These are phyloP conservation scores for Brachypodium distachyon DNA, from an alignment of 202 grass and related monocot genomes.

Conservation along the genomic window DNA sequence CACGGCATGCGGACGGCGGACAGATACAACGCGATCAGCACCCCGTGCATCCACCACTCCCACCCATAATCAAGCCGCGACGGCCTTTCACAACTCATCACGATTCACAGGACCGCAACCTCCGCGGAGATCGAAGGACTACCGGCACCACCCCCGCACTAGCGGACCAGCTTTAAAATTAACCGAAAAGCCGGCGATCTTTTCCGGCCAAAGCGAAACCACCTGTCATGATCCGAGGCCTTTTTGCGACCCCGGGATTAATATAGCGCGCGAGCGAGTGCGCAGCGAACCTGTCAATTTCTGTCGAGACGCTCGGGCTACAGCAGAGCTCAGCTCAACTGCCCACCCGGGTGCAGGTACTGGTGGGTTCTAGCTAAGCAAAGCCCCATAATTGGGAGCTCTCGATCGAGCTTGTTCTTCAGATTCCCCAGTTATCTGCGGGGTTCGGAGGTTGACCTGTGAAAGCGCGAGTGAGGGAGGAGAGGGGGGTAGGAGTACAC, in stretches of 20 bases:
- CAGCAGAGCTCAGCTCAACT: neutral
- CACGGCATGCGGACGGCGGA: neutral
- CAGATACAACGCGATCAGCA: neutral
- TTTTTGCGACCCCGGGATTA: neutral
- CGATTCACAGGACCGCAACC: neutral
- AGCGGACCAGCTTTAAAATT: neutral
- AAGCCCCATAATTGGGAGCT: neutral
- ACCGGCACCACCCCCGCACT: neutral
- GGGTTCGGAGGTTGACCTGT: neutral
- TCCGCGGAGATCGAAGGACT: neutral
- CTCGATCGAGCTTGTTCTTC: neutral
- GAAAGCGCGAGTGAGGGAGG: neutral
- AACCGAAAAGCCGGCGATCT: slow-evolving; percentile 18
- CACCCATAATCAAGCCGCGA: too few relatives aligned
- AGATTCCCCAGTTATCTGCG: too few relatives aligned
- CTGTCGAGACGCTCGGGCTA: neutral
- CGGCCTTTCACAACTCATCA: slow-evolving; percentile 4
- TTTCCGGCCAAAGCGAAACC: neutral
- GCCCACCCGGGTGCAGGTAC: neutral
- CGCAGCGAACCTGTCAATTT: neutral
- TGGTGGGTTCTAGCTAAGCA: slow-evolving; percentile 13
- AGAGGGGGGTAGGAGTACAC: neutral
- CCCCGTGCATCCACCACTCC: neutral
- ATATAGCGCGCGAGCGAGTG: neutral
- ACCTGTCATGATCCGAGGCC: slow-evolving; percentile 5